Conservation (phyloP, 1,139 yeast genomes). For the Candida sp. region DNA sequence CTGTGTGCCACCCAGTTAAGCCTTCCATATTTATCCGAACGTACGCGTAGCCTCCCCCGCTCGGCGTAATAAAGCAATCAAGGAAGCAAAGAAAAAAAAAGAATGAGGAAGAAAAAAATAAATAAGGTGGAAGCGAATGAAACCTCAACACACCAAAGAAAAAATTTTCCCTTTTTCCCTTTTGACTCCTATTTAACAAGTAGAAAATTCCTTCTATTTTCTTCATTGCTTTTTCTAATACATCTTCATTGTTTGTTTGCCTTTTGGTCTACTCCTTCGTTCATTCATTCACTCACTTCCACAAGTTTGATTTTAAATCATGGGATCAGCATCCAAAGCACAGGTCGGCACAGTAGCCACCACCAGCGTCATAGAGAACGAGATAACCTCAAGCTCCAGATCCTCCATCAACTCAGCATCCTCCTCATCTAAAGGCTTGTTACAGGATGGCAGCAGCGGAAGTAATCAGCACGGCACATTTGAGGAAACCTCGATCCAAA, state of each 20-base stretch:
- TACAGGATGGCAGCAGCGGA: conserved; percentile 2
- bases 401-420: conserved; percentile 11
- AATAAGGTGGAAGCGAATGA: neutral
- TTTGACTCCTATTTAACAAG: neutral
- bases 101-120: neutral
- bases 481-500: conserved; percentile 9
- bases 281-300: neutral
- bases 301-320: neutral
- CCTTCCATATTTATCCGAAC: neutral
- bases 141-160: neutral
- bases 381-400: conserved; percentile 8
- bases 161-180: neutral
- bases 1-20: neutral
- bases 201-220: neutral
- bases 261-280: neutral
- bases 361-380: conserved; percentile 2
- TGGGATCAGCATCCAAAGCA: conserved; percentile 1
- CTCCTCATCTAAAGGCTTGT: conserved; percentile 13
- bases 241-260: neutral
- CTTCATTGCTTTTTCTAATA: neutral
- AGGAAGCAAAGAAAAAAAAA: neutral
- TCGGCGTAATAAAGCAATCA: neutral
- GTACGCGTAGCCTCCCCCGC: neutral
- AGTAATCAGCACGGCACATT: neutral
- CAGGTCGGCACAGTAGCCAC: neutral